Evolutionary conservation across 2,329 filamentous ascomycete genomes (phyloP), one percentile per base, ranked within the genome.

Genomic region (Daldinia eschscholtzii): DNA sequence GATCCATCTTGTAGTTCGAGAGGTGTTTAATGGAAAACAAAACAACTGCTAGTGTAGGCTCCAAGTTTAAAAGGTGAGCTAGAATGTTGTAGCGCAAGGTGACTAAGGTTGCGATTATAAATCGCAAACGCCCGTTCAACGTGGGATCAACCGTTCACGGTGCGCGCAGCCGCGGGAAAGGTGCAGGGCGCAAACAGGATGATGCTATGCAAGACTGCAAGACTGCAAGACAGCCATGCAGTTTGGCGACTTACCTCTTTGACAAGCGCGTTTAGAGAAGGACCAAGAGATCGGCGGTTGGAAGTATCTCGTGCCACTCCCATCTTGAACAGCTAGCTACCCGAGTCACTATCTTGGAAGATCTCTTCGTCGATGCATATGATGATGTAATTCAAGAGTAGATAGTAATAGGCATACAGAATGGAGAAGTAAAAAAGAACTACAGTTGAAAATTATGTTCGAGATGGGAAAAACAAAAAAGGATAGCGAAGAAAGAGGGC

Each of bases 271-370:
- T 93, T 89, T 53, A 92, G 84, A 39, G 85, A 83, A 53, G 81
- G 80, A 69, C 91, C 91, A 59, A 94, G 86, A 68, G 92, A 92
- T 80, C 92, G 88, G 71, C 86, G 78, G 75, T 89, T 89, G 76
- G 81, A 88, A 57, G 80, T 79, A 76, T 90, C 88, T 74, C 88
- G 86, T 70, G 68, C 65, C 53, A 74, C 69, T 50, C 72, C 72
- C 74, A 77, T 76, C 58, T 60, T 74, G 46, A 73, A 72, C 61
- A 74, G 61, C 68, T 72, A 73, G 62, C 67, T 73, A 72, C 70
- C 71, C 64, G 63, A 74, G 64, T 70, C 68, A 70, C 53, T 64
- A 71, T 74, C 64, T 71, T 61, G 65, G 64, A 28, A 57, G 61
- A 50, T 55, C 18, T 66, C 44, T 66, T 55, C 50, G 70, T 60